Evolutionary conservation across 2,329 filamentous ascomycete species (phyloP), one percentile per base, ranked within the genome.

Genomic region (Aspergillus persii): DNA sequence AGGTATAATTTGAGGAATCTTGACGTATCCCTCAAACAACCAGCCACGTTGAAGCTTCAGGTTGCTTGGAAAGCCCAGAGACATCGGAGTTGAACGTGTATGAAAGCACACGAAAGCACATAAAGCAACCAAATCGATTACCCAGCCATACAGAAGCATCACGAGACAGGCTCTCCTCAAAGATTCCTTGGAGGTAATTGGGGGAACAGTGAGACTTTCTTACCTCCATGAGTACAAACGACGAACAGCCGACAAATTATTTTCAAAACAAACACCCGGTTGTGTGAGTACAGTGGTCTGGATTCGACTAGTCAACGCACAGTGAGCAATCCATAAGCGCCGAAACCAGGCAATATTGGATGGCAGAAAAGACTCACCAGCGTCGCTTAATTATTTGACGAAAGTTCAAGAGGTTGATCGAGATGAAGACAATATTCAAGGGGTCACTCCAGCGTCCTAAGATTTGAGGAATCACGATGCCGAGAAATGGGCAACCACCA

Each of bases 191-290:
- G 18, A 15, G 23, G 26, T 46, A 18, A 41, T 46, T 44, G 15
- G 8, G 18, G 26, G 39, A 53, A 53, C 15, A 54, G 23, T n/a
- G 8, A 50, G 27, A 29, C 12, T 39, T 44, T 46, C 52, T 54
- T 46, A 54, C 52, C 52, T 54, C 52, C 52, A 54, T 54, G 36
- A 44, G 52, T 18, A 23, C 52, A 31, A 54, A n/a, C 9, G 15
- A 23, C 52, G 36, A 52, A 36, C 36, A 36, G 23, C 30, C 50
- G 39, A 15, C 12, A 4, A 36, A 52, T 8, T 11, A 33, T 51
- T 39, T 30, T 23, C 18, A 23, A 23, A 31, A 18, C 49, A 30
- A 31, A 8, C n/a, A 30, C 30, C 12, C 23, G 49, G 49, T 15
- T 29, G 26, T 29, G 52, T 26, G 8, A 46, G 18, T 11, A 18